Evolutionary conservation across 495 filamentous ascomycete species (phyloP).

Genomic region (Podospora didyma): DNA sequence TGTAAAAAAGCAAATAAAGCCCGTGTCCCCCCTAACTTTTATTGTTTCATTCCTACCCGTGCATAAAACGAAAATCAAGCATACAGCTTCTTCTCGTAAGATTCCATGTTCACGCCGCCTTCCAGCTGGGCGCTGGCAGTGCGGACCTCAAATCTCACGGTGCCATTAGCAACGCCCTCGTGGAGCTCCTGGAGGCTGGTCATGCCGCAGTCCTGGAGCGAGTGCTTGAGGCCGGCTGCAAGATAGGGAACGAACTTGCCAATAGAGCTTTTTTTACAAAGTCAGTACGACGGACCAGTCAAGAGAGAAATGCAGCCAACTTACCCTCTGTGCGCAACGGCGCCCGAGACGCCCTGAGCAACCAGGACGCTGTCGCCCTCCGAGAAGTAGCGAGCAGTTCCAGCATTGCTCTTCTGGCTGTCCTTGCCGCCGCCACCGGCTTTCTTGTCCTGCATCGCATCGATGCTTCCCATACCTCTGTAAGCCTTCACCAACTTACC

Average conservation of each 20-base stretch:
- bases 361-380: slow-evolving; percentile 92
- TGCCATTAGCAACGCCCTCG: slow-evolving; percentile 68
- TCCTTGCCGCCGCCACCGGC: slow-evolving; percentile 62
- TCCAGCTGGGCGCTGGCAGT: slow-evolving; percentile 93
- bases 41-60: slow-evolving; percentile 8
- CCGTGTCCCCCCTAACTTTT: background rate
- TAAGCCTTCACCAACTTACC: slow-evolving; percentile 99
- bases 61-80: slow-evolving; percentile 58
- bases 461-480: slow-evolving; percentile 96
- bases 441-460: slow-evolving; percentile 99
- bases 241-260: slow-evolving; percentile 96
- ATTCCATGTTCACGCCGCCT: slow-evolving; percentile 95
- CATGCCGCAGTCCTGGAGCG: slow-evolving; percentile 90
- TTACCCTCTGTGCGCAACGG: slow-evolving; percentile 55
- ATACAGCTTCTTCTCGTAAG: slow-evolving; percentile 99
- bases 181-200: slow-evolving; percentile 73
- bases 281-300: slow-evolving; percentile 16
- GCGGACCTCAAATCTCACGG: slow-evolving; percentile 86
- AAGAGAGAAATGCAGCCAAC: background rate
- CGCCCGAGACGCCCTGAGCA: slow-evolving; percentile 88
- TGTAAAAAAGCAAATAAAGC: background rate
- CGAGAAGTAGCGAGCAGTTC: slow-evolving; percentile 97
- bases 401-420: slow-evolving; percentile 85
- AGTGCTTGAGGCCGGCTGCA: slow-evolving; percentile 92
- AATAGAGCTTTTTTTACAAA: slow-evolving; percentile 51